Conservation (phyloP, 805 yeast genomes). For the Ogataea philodendri region DNA sequence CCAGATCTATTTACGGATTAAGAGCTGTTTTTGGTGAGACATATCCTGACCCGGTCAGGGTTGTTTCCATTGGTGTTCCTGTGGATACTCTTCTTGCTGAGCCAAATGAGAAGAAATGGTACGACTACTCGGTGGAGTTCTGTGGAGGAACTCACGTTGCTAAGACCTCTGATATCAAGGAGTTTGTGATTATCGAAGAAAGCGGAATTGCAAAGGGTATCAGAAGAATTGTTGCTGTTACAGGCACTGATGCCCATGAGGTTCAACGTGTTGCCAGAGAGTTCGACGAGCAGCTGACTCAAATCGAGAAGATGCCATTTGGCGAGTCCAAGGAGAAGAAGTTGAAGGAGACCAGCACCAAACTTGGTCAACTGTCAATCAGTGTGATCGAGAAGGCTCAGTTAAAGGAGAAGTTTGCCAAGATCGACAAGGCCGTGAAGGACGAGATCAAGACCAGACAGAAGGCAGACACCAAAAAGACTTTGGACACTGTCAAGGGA, state of each 20-base stretch:
- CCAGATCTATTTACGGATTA: conserved; percentile 75
- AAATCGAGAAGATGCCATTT: conserved; percentile 61
- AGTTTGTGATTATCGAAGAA: conserved; percentile 87
- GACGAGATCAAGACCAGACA: conserved; percentile 86
- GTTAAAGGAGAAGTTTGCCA: conserved; percentile 69
- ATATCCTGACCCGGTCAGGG: conserved; percentile 98
- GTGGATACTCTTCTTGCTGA: conserved; percentile 74
- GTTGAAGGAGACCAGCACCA: conserved; percentile 81
- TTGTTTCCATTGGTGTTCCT: conserved; percentile 90
- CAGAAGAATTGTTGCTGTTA: conserved; percentile 95
- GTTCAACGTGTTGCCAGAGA: conserved; percentile 83
- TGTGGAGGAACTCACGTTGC: conserved; percentile 99
- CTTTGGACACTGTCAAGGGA: conserved; percentile 70
- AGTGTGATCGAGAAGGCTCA: conserved; percentile 77
- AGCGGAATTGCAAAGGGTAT: conserved; percentile 98
- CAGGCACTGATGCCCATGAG: conserved; percentile 86
- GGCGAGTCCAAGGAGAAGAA: conserved; percentile 77
- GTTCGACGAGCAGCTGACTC: conserved; percentile 58
- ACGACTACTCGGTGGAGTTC: conserved; percentile 79
- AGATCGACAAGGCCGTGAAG: conserved; percentile 80
- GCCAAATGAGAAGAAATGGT: conserved; percentile 78
- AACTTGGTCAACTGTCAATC: conserved; percentile 76
- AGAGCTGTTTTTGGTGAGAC: conserved; percentile 99
- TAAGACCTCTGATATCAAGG: conserved; percentile 90
- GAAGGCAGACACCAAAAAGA: conserved; percentile 81